Conservation (phyloP, 2,329 filamentous ascomycete species). For the Cyanodermella asteris region DNA sequence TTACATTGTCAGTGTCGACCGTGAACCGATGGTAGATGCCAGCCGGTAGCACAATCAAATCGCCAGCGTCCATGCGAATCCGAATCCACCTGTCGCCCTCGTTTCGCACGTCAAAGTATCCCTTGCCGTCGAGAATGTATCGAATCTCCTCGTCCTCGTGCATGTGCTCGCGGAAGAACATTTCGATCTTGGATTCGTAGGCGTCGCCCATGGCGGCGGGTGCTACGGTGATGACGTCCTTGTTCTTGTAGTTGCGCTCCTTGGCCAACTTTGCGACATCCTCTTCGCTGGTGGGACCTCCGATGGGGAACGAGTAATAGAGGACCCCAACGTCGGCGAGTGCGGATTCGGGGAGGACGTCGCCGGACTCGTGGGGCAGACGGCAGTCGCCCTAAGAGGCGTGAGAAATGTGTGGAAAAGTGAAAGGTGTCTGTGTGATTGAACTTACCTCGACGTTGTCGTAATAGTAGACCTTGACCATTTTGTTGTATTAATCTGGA, state of each 20-base stretch:
- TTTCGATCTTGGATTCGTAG: conserved; percentile 86
- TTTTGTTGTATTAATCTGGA: too few relatives aligned
- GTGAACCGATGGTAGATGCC: conserved; percentile 98
- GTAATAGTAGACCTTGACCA: conserved; percentile 2
- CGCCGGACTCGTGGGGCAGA: conserved; percentile 3
- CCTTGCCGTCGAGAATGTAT: conserved; percentile 71
- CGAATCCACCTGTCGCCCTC: conserved; percentile 84
- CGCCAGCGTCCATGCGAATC: conserved; percentile 61
- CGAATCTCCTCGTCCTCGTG: conserved; percentile 98
- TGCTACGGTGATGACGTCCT: conserved; percentile 79
- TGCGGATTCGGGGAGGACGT: not conserved
- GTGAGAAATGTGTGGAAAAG: not conserved
- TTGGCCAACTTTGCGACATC: conserved; percentile 53
- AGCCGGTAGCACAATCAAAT: conserved; percentile 79
- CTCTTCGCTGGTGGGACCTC: conserved; percentile 17
- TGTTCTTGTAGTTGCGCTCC: conserved; percentile 72
- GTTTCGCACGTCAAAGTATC: conserved; percentile 82
- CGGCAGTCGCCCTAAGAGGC: conserved; percentile 3
- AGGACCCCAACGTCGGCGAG: conserved; percentile 59
- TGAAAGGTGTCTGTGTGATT: not conserved
- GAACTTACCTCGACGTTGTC: conserved; percentile 2
- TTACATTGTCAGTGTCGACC: conserved; percentile 72
- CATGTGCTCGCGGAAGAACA: conserved; percentile 84
- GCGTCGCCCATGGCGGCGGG: conserved; percentile 62
- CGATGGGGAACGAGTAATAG: conserved; percentile 45